Percentiles rank a stretch among this genome's conserved stretches.
Conservation (phyloP, 2,329 filamentous ascomycete species). For the Cadophora sp. region DNA sequence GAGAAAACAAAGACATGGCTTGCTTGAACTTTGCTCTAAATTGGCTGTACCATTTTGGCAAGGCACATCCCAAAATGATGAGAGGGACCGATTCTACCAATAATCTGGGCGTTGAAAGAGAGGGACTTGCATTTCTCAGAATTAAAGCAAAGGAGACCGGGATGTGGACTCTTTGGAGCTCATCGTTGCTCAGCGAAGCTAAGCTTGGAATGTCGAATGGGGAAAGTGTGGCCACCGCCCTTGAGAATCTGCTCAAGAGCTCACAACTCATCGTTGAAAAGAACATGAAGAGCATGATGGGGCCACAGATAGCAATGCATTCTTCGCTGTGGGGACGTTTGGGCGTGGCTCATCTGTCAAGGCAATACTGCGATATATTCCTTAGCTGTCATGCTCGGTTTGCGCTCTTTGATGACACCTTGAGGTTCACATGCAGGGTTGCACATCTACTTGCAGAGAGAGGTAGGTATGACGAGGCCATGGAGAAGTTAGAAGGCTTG, state of each 20-base stretch:
- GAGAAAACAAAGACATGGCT: conserved; percentile 89
- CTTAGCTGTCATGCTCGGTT: conserved; percentile 72
- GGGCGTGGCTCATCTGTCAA: conserved; percentile 63
- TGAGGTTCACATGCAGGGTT: conserved; percentile 76
- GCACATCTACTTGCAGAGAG: conserved; percentile 70
- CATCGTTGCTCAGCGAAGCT: conserved; percentile 83
- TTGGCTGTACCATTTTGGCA: conserved; percentile 95
- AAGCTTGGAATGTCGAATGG: conserved; percentile 79
- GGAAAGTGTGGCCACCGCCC: conserved; percentile 64
- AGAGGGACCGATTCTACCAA: conserved; percentile 72
- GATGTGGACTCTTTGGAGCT: conserved; percentile 85
- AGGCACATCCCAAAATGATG: conserved; percentile 79
- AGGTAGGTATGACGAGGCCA: conserved; percentile 75
- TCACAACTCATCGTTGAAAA: conserved; percentile 83
- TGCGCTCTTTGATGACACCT: conserved; percentile 75
- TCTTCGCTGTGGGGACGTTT: conserved; percentile 79
- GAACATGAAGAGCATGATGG: conserved; percentile 74
- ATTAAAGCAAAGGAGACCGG: conserved; percentile 84
- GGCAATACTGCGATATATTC: conserved; percentile 74
- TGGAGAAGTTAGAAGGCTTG: conserved; percentile 63
- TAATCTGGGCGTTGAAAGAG: conserved; percentile 78
- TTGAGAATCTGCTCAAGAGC: conserved; percentile 83
- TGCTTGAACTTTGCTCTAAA: conserved; percentile 95
- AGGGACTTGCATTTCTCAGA: conserved; percentile 83
- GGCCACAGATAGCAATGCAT: conserved; percentile 74